Base-by-base conservation (phyloP, 164 flowering plant species). In the Tinospora cordifolia region DNA sequence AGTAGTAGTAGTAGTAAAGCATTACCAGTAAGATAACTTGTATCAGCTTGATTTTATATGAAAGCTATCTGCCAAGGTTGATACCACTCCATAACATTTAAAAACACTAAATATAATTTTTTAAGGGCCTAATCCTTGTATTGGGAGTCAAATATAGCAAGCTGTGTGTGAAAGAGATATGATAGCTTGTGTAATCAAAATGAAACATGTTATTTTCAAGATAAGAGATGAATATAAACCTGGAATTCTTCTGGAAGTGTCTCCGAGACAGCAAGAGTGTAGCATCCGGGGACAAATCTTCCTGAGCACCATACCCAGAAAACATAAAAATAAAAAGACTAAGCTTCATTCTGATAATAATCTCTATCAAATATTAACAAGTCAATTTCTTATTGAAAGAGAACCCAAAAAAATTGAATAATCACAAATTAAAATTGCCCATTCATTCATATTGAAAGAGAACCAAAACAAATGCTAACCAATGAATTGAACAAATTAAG, bases 251-350 rank as follows among this genome's bases (percentile, higher is more conserved):
- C 88, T 15, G 89, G 75, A 12, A 92, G 94, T 75, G 83, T 83
- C 76, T 92, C 98, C 51, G 98, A 87, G 57, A 92, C 96, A 15
- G 96, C 87, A 79, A 92, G 94, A 19, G 98, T 87, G 78, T 90
- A 92, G 70, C 91, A 87, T 64, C 98, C 98, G 65, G 98, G 94
- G 27, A 78, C 94, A 86, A 84, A 87, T 76, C 74, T 85, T 63
- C 86, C 97, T 92, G 83, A 3, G 14, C 17, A 19, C 54, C 17
- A n/a, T n/a, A n/a, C 36, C 36, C 36, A 4, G 3, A 30, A 30
- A 10, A 47, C n/a, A 54, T 2, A 30, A 10, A 47, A 54, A 54
- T 2, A 54, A 14, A 51, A n/a, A 51, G 10, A 54, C 6, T 6
- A 51, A n/a, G 19, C 8, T 54, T 8, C 60, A 54, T n/a, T 9